Evolutionary conservation across 441 rosid species (phyloP).

Genomic region (Eruca vesicaria): DNA sequence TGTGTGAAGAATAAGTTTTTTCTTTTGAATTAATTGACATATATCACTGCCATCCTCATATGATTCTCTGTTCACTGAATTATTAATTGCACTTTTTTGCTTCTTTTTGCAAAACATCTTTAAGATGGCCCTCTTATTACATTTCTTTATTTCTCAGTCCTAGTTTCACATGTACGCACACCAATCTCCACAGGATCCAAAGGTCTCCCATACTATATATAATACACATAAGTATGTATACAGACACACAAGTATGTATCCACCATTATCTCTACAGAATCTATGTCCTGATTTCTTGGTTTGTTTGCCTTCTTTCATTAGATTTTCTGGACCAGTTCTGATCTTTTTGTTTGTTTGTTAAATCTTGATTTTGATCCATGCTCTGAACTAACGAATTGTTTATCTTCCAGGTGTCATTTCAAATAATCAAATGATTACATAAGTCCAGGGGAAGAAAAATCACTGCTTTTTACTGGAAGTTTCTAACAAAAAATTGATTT

Average conservation of each 20-base stretch:
- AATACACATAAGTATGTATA: background rate
- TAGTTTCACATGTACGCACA: conserved; percentile 25
- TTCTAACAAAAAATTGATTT: conserved; percentile 28
- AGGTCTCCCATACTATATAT: background rate
- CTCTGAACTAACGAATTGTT: conserved; percentile 8
- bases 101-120: conserved; percentile 17
- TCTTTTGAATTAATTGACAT: conserved; percentile 11
- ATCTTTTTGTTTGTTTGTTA: background rate
- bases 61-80: conserved; percentile 23
- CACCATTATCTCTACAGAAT: conserved; percentile 19
- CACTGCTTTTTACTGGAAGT: conserved; percentile 18
- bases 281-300: conserved; percentile 28
- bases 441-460: background rate
- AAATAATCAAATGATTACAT: conserved; percentile 14
- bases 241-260: conserved; percentile 3
- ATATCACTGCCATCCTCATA: conserved; percentile 3
- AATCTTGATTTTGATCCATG: background rate
- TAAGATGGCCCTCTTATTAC: conserved; percentile 1
- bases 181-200: conserved; percentile 20
- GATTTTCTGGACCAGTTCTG: background rate
- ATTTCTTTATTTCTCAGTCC: background rate
- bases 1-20: background rate
- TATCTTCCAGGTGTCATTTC: conserved; percentile 12
- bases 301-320: conserved; percentile 5
- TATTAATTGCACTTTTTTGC: conserved; percentile 12